Conservation (phyloP, 2,329 filamentous ascomycete genomes). For the Trichocomaceae sp. region DNA sequence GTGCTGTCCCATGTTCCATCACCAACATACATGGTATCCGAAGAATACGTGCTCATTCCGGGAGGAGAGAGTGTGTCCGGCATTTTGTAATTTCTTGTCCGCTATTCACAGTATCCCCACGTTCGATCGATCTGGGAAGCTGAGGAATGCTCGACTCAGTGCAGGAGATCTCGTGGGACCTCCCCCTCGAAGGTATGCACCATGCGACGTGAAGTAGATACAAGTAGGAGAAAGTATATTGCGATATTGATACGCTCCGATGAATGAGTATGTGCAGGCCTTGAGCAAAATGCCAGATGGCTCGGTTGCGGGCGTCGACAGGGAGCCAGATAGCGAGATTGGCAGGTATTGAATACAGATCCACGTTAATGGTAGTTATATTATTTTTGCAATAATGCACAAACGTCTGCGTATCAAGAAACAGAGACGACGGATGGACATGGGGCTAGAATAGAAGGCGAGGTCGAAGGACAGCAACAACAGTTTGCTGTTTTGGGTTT, state of each 20-base stretch:
- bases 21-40: slow-evolving; percentile 56
- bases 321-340: not conserved
- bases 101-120: slow-evolving; percentile 8
- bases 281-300: not conserved
- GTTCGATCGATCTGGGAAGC: slow-evolving; percentile 18
- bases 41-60: slow-evolving; percentile 56
- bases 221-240: not conserved
- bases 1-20: slow-evolving; percentile 61
- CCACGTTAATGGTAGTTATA: not conserved
- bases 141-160: slow-evolving; percentile 34
- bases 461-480: slow-evolving; percentile 23
- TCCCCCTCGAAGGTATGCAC: slow-evolving; percentile 38
- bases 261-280: not conserved
- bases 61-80: slow-evolving; percentile 46
- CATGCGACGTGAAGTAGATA: slow-evolving; percentile 28
- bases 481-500: slow-evolving; percentile 36
- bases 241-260: not conserved
- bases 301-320: not conserved
- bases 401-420: not conserved
- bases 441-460: too few relatives aligned
- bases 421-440: not conserved
- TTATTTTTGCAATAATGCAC: not conserved
- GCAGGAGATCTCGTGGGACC: slow-evolving; percentile 41
- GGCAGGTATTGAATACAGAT: not conserved
- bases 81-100: slow-evolving; percentile 21